These are phyloP conservation scores for Exophiala calicioides DNA, from an alignment of 2,329 filamentous ascomycete genomes.

Conservation along the genomic window DNA sequence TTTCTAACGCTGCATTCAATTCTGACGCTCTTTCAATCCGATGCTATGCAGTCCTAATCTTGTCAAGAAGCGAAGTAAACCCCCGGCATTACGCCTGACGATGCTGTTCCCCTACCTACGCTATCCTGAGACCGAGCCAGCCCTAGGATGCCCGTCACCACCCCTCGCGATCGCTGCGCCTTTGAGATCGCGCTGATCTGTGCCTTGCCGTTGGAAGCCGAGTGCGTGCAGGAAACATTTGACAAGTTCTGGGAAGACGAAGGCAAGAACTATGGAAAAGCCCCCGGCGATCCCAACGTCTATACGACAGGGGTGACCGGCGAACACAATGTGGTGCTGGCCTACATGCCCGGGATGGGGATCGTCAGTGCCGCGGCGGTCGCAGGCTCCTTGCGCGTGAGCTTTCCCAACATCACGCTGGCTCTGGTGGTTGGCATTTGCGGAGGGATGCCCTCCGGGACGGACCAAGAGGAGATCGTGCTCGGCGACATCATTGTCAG, in stretches of 20 bases:
- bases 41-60: no score
- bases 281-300: slow-evolving; percentile 1
- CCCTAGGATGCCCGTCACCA: not conserved
- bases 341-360: slow-evolving; percentile 34
- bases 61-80: no score
- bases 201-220: slow-evolving; percentile 2
- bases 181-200: slow-evolving; percentile 6
- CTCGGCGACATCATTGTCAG: slow-evolving; percentile 39
- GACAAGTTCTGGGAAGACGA: slow-evolving; percentile 4
- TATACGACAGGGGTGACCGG: slow-evolving; percentile 3
- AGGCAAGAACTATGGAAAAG: not conserved
- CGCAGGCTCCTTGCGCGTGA: slow-evolving; percentile 35
- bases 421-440: slow-evolving; percentile 45
- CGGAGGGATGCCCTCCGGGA: slow-evolving; percentile 38
- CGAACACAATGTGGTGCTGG: slow-evolving; percentile 3
- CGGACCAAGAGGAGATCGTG: slow-evolving; percentile 25
- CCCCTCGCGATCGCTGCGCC: not conserved
- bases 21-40: not conserved
- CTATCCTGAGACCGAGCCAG: not conserved
- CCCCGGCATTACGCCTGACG: no score
- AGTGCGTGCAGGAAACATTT: not conserved
- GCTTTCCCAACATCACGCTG: slow-evolving; percentile 38
- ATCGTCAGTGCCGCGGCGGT: slow-evolving; percentile 30
- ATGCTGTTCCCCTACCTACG: no score
- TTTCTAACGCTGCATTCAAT: not conserved